phyloP scores from a whole-genome alignment of 306 rosid genomes.

The Neltuma alba region DNA sequence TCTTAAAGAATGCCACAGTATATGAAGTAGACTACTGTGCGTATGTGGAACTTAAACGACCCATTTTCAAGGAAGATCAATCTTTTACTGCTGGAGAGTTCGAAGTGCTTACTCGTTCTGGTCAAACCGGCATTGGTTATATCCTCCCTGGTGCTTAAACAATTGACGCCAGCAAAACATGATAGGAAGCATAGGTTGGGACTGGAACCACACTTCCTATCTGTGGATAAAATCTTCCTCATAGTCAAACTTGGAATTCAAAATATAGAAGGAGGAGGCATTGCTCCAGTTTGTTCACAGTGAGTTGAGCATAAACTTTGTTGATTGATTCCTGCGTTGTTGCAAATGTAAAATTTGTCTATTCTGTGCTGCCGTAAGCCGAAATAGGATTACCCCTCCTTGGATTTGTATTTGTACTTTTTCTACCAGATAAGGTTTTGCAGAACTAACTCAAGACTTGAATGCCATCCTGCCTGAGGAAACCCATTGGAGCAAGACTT shows the following conservation, averaged over 20 bases:
- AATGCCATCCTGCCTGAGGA: not conserved
- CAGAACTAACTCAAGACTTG: not conserved
- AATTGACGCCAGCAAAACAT: not conserved
- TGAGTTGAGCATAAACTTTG: not conserved
- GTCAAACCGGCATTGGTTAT: conserved; percentile 48
- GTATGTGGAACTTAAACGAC: too few relatives aligned
- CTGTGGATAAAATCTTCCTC: conserved; percentile 2
- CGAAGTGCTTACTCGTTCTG: conserved; percentile 51
- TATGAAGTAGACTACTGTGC: too few relatives aligned
- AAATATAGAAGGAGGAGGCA: not conserved
- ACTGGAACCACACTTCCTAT: not conserved
- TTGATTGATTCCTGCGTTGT: not conserved
- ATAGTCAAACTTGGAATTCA: conserved; percentile 2
- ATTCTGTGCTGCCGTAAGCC: not conserved
- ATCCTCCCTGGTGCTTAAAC: not conserved
- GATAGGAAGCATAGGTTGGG: too few relatives aligned
- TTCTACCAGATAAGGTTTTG: not conserved
- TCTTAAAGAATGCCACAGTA: too few relatives aligned
- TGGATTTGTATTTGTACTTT: not conserved
- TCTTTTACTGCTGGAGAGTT: conserved; percentile 61
- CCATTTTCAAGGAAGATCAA: conserved; percentile 39
- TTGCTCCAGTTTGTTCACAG: not conserved
- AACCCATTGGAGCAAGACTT: too few relatives aligned
- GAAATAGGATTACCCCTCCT: not conserved
- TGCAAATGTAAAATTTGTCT: not conserved